Evolutionary conservation across 2,329 filamentous ascomycete genomes (phyloP).

Genomic region (Cercospora sojina): DNA sequence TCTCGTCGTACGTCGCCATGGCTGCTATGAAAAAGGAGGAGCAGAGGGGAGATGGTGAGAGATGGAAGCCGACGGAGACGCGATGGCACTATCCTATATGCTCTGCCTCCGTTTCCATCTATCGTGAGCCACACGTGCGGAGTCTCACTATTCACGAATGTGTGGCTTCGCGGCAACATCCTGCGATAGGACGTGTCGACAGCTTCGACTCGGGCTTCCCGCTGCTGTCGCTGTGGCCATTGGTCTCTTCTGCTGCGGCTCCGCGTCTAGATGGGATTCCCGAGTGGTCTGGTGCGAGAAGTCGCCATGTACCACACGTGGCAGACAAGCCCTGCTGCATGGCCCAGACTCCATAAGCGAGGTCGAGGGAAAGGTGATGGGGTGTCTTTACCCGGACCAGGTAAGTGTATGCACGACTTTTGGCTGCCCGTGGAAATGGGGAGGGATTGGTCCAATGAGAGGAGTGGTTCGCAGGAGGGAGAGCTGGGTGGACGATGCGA

Average conservation of each 20-base stretch:
- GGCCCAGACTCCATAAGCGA: constrained; percentile 8
- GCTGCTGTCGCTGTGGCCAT: background rate
- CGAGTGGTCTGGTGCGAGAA: background rate
- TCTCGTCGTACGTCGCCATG: constrained; percentile 19
- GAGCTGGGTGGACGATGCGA: background rate
- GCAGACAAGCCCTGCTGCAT: constrained; percentile 6
- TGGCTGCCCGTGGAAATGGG: background rate
- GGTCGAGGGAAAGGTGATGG: background rate
- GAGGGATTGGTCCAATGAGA: background rate
- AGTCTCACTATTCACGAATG: background rate
- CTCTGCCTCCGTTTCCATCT: background rate
- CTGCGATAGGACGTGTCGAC: constrained; percentile 2
- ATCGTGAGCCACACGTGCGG: background rate
- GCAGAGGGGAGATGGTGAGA: background rate
- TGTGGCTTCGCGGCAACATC: constrained; percentile 2
- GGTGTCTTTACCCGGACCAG: background rate
- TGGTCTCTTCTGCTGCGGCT: background rate
- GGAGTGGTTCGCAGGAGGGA: background rate
- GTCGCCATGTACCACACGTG: constrained; percentile 8
- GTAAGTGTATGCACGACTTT: background rate
- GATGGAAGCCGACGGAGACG: background rate
- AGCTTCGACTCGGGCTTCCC: constrained; percentile 8
- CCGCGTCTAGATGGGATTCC: background rate
- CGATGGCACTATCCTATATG: constrained; percentile 8
- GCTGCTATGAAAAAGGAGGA: background rate